These are phyloP conservation scores for Ascochyta koolunga DNA, from an alignment of 2,329 filamentous ascomycete species.

Conservation along the genomic window DNA sequence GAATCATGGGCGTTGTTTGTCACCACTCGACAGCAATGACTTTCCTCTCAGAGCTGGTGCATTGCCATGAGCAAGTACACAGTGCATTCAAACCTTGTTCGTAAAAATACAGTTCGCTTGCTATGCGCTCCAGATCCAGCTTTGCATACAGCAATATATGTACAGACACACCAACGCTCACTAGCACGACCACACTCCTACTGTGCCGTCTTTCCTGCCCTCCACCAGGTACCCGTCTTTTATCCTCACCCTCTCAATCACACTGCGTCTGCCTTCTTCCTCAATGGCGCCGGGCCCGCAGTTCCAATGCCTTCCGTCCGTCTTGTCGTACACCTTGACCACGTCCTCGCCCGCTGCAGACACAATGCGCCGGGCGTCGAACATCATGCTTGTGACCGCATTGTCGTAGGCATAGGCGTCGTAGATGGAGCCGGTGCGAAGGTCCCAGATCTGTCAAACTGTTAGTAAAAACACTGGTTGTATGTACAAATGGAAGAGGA, in stretches of 20 bases:
- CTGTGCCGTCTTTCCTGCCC: constrained; percentile 82
- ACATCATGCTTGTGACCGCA: constrained; percentile 95
- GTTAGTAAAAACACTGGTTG: constrained; percentile 27
- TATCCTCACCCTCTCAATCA: constrained; percentile 83
- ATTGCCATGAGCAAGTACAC: not conserved
- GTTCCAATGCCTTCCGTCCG: constrained; percentile 94
- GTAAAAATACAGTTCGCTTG: constrained; percentile 17
- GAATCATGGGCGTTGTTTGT: not conserved
- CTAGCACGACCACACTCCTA: constrained; percentile 77
- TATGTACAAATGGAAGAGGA: constrained; percentile 22
- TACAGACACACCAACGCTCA: constrained; percentile 13
- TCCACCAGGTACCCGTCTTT: constrained; percentile 95
- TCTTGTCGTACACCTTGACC: constrained; percentile 98
- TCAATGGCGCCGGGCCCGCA: constrained; percentile 82
- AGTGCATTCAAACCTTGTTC: no score
- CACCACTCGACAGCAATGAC: no score
- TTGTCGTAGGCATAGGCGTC: constrained; percentile 96
- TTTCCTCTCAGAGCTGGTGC: no score
- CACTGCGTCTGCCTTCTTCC: constrained; percentile 61
- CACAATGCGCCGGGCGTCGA: constrained; percentile 87
- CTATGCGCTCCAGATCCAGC: constrained; percentile 15
- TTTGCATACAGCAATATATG: constrained; percentile 21
- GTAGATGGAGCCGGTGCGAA: constrained; percentile 91
- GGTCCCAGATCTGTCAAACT: constrained; percentile 87
- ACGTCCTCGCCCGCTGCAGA: constrained; percentile 89